Evolutionary conservation across 2,329 filamentous ascomycete species (phyloP).

Genomic region (Fusarium poae): DNA sequence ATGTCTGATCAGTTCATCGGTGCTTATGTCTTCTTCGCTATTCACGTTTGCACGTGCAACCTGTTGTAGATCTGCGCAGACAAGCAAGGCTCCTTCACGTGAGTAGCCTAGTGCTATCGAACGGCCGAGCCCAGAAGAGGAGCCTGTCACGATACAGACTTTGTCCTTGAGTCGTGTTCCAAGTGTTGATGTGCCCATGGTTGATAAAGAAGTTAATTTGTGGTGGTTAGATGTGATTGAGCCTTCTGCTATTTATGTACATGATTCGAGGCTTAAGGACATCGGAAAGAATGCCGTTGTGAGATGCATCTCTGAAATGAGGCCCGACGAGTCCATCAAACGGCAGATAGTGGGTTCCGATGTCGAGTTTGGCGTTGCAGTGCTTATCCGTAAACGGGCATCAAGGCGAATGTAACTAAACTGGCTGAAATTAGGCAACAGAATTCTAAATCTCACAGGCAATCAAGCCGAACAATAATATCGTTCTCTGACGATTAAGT

Average conservation of each 20-base stretch:
- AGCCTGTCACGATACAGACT: slow-evolving; percentile 61
- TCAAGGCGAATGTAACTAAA: slow-evolving; percentile 7
- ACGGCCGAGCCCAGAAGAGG: slow-evolving; percentile 61
- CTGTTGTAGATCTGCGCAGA: slow-evolving; percentile 58
- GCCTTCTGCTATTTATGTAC: background rate
- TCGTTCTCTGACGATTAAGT: too few species aligned
- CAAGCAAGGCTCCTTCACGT: slow-evolving; percentile 57
- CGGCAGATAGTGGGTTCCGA: background rate
- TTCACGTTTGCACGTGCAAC: slow-evolving; percentile 46
- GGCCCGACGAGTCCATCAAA: background rate
- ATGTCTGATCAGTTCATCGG: slow-evolving; percentile 52
- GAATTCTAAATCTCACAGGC: background rate
- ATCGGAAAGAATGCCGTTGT: background rate
- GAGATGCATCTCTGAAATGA: background rate
- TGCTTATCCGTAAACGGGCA: background rate
- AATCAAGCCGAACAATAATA: background rate
- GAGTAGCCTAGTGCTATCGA: slow-evolving; percentile 61
- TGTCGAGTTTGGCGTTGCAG: background rate
- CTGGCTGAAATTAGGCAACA: background rate
- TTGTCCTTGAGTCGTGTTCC: slow-evolving; percentile 30
- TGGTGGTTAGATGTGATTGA: background rate
- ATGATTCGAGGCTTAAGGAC: rapidly evolving
- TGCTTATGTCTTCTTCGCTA: slow-evolving; percentile 49
- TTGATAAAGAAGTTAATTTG: rapidly evolving
- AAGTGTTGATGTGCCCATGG: background rate